Conservation (phyloP, 148 eudicot species). For the Fagopyrum homotropicum region DNA sequence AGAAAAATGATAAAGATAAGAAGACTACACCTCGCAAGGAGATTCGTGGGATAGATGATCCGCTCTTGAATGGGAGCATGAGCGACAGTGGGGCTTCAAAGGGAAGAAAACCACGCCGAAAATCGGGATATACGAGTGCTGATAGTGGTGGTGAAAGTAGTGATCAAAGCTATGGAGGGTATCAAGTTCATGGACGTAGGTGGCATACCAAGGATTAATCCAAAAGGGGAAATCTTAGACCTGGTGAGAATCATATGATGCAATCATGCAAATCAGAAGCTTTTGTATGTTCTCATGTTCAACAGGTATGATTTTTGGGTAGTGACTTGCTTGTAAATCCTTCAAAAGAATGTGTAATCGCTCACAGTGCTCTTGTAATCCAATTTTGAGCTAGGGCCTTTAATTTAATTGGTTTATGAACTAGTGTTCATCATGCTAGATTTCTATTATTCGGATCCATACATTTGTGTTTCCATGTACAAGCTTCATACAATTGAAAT, state of each 20-base stretch:
- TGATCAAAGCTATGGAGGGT: constrained; percentile 66
- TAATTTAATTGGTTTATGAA: not conserved
- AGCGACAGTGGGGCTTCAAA: constrained; percentile 63
- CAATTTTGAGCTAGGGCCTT: not conserved
- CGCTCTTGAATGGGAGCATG: constrained; percentile 77
- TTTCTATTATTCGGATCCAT: not conserved
- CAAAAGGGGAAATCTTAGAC: not conserved
- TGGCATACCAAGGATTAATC: constrained; percentile 81
- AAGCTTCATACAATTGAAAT: not conserved
- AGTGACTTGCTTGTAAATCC: not conserved
- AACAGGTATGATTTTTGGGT: not conserved
- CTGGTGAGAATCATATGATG: not conserved
- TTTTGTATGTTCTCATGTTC: not conserved
- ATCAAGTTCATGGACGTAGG: constrained; percentile 66
- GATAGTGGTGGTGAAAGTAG: constrained; percentile 99
- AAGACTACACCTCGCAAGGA: constrained; percentile 46
- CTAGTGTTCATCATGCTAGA: not conserved
- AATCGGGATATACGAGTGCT: constrained; percentile 73
- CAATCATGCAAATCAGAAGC: not conserved
- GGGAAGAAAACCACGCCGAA: constrained; percentile 56
- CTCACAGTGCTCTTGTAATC: not conserved
- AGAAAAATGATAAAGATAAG: constrained; percentile 57
- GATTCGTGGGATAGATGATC: constrained; percentile 94
- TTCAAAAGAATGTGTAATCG: not conserved
- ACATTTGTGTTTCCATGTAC: not conserved